These are phyloP conservation scores for Filobasidium uniguttulatum DNA, from an alignment of 1,284 basidiomycete genomes.

Conservation along the genomic window DNA sequence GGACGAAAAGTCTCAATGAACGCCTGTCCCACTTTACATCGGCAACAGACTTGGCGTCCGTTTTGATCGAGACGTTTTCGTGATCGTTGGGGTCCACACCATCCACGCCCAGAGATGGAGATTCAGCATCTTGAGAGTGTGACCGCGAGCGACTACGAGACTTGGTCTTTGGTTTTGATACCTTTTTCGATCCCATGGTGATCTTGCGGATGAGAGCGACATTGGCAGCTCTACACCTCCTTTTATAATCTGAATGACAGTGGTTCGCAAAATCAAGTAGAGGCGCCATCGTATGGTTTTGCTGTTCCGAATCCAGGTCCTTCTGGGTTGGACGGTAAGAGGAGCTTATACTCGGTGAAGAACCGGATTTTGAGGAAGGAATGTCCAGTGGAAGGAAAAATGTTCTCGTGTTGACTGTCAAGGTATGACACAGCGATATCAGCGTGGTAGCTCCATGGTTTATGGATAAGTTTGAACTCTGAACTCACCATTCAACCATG, in stretches of 20 bases:
- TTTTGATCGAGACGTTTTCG: neutral
- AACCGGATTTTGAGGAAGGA: constrained; percentile 40
- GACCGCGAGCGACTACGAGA: neutral
- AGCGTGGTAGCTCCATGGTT: constrained; percentile 11
- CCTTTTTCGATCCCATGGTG: neutral
- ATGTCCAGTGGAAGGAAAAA: constrained; percentile 58
- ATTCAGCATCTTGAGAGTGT: neutral
- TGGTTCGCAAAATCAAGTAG: constrained; percentile 79
- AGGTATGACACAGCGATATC: too few relatives aligned
- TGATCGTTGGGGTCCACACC: neutral
- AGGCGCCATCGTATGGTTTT: constrained; percentile 72
- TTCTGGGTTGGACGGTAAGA: neutral
- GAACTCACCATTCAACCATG: constrained; percentile 63
- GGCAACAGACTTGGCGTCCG: neutral
- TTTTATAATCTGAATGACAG: constrained; percentile 5
- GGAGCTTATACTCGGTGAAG: constrained; percentile 16
- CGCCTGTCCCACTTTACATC: neutral
- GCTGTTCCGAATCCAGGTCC: constrained; percentile 18
- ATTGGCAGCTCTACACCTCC: neutral
- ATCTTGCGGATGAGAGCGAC: neutral
- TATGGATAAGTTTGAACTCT: neutral
- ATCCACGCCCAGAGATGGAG: neutral
- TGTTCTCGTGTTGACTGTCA: constrained; percentile 83
- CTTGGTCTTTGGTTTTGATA: neutral
- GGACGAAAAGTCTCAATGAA: neutral